Percentiles rank a stretch among this genome's conserved stretches.
These are phyloP conservation scores for Tricholoma bakamatsutake DNA, from an alignment of 768 basidiomycete species.

Conservation along the genomic window DNA sequence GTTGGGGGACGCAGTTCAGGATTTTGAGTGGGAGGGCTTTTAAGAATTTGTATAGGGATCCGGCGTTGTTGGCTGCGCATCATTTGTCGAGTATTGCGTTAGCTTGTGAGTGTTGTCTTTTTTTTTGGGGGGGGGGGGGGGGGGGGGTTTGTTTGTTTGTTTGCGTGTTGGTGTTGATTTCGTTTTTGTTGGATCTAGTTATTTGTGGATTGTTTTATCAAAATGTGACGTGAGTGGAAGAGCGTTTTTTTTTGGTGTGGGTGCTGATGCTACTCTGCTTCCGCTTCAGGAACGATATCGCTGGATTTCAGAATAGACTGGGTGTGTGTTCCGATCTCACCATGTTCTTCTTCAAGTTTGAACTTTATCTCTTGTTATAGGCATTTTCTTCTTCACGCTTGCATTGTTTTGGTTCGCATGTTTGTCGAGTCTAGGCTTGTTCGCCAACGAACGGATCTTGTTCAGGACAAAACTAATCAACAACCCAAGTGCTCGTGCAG, in stretches of 20 bases:
- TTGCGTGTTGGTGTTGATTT: no score
- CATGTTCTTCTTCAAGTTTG: no score
- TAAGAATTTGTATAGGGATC: no score
- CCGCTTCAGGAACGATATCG: conserved; percentile 71
- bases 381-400: no score
- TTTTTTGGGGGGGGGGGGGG: background rate
- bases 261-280: background rate
- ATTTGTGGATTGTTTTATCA: conserved; percentile 95
- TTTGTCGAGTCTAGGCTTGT: conserved; percentile 86
- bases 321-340: no score
- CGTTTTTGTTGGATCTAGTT: no score
- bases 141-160: no score
- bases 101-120: conserved; percentile 54
- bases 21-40: conserved; percentile 93
- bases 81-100: conserved; percentile 80
- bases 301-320: conserved; percentile 94
- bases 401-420: no score
- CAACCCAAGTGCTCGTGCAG: no score
- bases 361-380: no score
- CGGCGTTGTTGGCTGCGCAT: conserved; percentile 85
- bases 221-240: conserved; percentile 58
- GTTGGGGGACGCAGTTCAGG: conserved; percentile 85
- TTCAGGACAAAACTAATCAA: conserved; percentile 42
- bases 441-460: conserved; percentile 90
- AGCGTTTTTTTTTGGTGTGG: background rate